Base-by-base conservation (phyloP, 2,329 filamentous ascomycete genomes). In the Lachnum nothofagi region DNA sequence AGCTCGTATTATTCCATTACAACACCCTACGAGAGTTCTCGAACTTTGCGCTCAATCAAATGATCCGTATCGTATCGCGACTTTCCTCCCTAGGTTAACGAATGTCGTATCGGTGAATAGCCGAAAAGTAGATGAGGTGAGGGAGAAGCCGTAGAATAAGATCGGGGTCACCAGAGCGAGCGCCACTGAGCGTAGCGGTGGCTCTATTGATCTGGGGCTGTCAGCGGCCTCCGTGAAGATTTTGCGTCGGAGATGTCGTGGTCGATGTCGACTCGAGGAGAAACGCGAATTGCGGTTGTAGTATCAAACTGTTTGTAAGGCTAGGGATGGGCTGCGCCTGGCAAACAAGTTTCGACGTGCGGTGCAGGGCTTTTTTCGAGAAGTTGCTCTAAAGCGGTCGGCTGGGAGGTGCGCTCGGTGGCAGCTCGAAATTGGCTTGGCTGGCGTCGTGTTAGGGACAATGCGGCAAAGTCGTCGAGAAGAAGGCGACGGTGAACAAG, bases 1-100 rank as follows among this genome's bases (percentile, higher is more conserved):
- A 42, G 41, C 34, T 34, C 44, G 27, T 47, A 56, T 40, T n/a
- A 58, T 46, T 60, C 55, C 56, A 57, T 60, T 29, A 46, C 46
- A 6, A 6, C 40, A 29, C 40, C 14, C 29, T 24, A 16, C 25
- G 9, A 31, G 34, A 6, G 38, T 29, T 24, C 17, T 19, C 38
- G 7, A n/a, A 6, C 27, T 17, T 43, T 37, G 29, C 19, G 33
- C 20, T 44, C 23, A 20, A 20, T 5, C 16, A 33, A 17, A 31
- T 16, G 25, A 40, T 31, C 20, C 35, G 19, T 39, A 40, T 46
- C 20, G n/a, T 20, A 19, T 9, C n/a, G 20, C 35, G 23, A 20
- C 6, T 20, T 9, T 31, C n/a, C 20, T 35, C 38, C 37, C 24
- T 6, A 33, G 29, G 17, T 29, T 34, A 54, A 50, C 37, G 51